Evolutionary conservation across 1,284 basidiomycete genomes (phyloP).

Genomic region (Puccinia polysora): DNA sequence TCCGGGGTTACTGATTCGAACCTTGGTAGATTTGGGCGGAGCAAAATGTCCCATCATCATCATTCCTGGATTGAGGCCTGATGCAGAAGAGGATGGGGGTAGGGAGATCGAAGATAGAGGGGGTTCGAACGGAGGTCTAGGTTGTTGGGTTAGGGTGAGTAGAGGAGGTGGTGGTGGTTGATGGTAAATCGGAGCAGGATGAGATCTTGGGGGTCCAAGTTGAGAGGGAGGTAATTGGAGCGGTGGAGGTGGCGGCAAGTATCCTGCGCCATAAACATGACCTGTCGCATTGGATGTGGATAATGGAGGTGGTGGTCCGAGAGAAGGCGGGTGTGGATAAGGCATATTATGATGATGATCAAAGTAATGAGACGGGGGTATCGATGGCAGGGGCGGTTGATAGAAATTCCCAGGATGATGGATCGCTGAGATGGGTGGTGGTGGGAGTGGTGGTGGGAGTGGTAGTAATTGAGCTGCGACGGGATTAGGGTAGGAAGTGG

Average conservation of each 20-base stretch:
- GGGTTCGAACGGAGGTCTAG: neutral
- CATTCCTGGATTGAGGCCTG: neutral
- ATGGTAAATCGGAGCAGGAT: neutral
- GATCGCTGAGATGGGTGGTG: neutral
- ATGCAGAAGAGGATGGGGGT: neutral
- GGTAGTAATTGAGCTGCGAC: neutral
- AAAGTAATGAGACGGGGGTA: slow-evolving; percentile 27
- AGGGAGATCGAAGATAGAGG: neutral
- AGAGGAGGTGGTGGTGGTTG: neutral
- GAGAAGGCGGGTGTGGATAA: slow-evolving; percentile 21
- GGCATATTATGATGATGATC: slow-evolving; percentile 11
- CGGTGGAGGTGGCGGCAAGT: neutral
- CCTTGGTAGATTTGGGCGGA: slow-evolving; percentile 27
- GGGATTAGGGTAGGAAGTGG: neutral
- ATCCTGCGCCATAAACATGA: neutral
- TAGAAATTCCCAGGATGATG: slow-evolving; percentile 11
- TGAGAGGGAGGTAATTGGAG: neutral
- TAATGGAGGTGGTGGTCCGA: neutral
- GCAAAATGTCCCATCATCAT: slow-evolving; percentile 4
- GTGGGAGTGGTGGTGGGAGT: slow-evolving; percentile 2
- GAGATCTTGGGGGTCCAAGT: neutral
- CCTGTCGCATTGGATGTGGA: no score
- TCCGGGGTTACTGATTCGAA: slow-evolving; percentile 12
- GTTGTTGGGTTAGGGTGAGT: neutral
- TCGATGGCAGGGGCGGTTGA: slow-evolving; percentile 9